phyloP scores from a whole-genome alignment of 2,329 filamentous ascomycete species.

The Colletotrichum spaethianum region DNA sequence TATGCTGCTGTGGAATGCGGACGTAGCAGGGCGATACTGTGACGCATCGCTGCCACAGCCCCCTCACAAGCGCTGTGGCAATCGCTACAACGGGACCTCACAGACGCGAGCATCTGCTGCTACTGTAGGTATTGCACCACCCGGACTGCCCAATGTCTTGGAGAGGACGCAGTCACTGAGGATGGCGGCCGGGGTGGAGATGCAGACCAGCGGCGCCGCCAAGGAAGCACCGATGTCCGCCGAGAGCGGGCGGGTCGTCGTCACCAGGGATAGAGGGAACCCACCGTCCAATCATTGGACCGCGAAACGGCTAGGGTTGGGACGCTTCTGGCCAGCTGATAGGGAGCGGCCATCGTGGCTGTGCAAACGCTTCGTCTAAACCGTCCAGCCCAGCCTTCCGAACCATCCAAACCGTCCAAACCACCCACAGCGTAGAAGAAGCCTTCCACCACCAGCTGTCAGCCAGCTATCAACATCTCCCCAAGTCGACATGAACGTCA shows the following conservation, averaged over 20 bases:
- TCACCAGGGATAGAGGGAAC: conserved; percentile 32
- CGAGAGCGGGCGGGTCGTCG: conserved; percentile 40
- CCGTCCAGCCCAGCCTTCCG: background rate
- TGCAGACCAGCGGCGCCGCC: conserved; percentile 35
- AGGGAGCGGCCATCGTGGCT: conserved; percentile 21
- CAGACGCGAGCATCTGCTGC: too few relatives aligned
- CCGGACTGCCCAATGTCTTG: background rate
- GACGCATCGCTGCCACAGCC: conserved; percentile 34
- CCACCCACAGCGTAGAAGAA: too few relatives aligned
- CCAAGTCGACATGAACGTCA: background rate
- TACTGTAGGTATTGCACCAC: background rate
- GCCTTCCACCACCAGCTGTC: background rate
- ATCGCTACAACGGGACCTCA: conserved; percentile 1
- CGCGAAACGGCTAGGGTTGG: conserved; percentile 10
- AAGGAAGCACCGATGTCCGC: conserved; percentile 37
- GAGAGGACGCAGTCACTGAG: background rate
- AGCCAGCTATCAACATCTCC: background rate
- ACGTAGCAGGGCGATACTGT: background rate
- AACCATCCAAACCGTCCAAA: background rate
- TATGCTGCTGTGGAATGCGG: background rate
- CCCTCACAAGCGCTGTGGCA: conserved; percentile 14
- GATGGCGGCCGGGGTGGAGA: conserved; percentile 34
- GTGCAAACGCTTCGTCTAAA: conserved; percentile 35
- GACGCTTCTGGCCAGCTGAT: conserved; percentile 26
- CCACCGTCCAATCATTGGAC: conserved; percentile 29